Evolutionary conservation across 805 yeast genomes (phyloP).

Genomic region (Candida montana): DNA sequence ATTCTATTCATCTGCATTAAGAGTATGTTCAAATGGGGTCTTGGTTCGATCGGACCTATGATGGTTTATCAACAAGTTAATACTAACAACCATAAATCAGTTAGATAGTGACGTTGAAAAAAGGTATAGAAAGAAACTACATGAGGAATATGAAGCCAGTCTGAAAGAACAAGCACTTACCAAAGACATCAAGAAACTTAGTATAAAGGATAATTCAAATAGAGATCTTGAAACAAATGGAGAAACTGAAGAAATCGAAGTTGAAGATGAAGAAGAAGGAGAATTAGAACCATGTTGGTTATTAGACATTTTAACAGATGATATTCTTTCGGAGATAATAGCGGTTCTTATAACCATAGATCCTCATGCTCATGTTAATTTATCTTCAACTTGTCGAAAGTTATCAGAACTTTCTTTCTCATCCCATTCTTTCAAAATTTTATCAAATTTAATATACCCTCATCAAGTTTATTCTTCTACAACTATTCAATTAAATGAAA

Average conservation of each 20-base stretch:
- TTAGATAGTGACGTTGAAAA: slow-evolving; percentile 54
- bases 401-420: slow-evolving; percentile 55
- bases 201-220: neutral
- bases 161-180: slow-evolving; percentile 12
- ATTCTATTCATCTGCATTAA: slow-evolving; percentile 67
- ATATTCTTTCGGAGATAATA: slow-evolving; percentile 48
- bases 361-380: slow-evolving; percentile 61
- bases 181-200: slow-evolving; percentile 5
- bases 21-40: too few relatives aligned
- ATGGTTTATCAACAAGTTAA: too few relatives aligned
- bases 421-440: slow-evolving; percentile 42
- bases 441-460: slow-evolving; percentile 49
- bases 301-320: slow-evolving; percentile 47
- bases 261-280: slow-evolving; percentile 8
- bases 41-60: too few relatives aligned
- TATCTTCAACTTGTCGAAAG: slow-evolving; percentile 54
- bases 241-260: neutral
- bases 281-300: slow-evolving; percentile 36
- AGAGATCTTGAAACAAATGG: too few relatives aligned
- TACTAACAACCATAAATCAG: too few relatives aligned
- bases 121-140: slow-evolving; percentile 53
- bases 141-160: slow-evolving; percentile 35
- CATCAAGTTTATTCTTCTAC: slow-evolving; percentile 47
- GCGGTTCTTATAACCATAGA: slow-evolving; percentile 39
- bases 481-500: slow-evolving; percentile 32